Evolutionary conservation across 2,329 filamentous ascomycete genomes (phyloP).

Genomic region (Myrmaecium sp.): DNA sequence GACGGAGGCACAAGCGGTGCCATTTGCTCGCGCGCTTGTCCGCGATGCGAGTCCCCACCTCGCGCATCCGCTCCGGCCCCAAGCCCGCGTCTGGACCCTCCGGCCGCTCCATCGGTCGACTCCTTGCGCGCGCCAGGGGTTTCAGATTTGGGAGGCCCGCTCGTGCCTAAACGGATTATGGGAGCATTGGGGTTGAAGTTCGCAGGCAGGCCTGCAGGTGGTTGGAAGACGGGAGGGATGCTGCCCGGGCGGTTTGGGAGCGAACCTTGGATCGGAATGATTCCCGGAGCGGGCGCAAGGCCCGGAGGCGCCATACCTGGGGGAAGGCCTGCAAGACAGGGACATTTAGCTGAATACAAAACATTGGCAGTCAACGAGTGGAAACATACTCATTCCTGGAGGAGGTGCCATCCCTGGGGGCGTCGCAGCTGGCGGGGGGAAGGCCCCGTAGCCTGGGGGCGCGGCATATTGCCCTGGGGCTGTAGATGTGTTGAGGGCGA

Average conservation of each 20-base stretch:
- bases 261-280: constrained; percentile 55
- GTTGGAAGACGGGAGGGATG: constrained; percentile 71
- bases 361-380: background rate
- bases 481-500: constrained; percentile 4
- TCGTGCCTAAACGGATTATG: constrained; percentile 81
- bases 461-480: constrained; percentile 49
- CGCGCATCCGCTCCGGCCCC: constrained; percentile 34
- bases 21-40: constrained; percentile 49
- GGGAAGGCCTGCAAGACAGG: constrained; percentile 41
- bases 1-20: constrained; percentile 66
- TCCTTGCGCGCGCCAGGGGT: constrained; percentile 33
- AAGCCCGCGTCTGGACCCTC: constrained; percentile 31
- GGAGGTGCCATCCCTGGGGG: constrained; percentile 58
- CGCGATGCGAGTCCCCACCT: constrained; percentile 48
- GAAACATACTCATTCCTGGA: constrained; percentile 59
- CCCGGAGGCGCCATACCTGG: constrained; percentile 58
- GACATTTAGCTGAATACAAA: constrained; percentile 2
- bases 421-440: constrained; percentile 39
- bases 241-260: constrained; percentile 66
- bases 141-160: constrained; percentile 44
- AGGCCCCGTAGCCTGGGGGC: constrained; percentile 56
- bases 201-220: constrained; percentile 78
- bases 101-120: constrained; percentile 19
- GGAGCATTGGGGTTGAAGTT: constrained; percentile 98
- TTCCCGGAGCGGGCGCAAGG: constrained; percentile 59